Conservation (phyloP, 768 basidiomycete genomes). For the Glaciozyma martinii region DNA sequence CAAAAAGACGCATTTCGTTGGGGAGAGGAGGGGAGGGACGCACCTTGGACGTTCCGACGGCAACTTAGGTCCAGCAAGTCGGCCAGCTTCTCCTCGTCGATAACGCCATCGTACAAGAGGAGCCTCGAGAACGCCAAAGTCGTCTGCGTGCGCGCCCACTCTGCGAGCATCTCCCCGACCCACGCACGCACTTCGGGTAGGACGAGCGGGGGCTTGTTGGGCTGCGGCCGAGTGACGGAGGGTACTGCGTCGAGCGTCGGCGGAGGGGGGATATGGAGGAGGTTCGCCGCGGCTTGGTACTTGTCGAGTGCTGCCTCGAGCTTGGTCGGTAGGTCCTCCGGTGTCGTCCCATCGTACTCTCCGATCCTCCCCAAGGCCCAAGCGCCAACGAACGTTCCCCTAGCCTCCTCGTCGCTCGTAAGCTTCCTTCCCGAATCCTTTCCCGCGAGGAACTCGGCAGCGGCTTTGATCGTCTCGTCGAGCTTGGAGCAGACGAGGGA, state of each 20-base stretch:
- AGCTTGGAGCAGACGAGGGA: neutral
- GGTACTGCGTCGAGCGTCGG: slow-evolving; percentile 14
- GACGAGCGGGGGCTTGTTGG: neutral
- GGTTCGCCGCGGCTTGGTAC: slow-evolving; percentile 6
- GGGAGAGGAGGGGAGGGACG: neutral
- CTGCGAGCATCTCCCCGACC: slow-evolving; percentile 25
- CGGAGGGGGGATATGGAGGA: slow-evolving; percentile 17
- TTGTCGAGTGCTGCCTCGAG: neutral
- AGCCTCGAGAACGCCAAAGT: slow-evolving; percentile 23
- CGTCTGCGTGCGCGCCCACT: slow-evolving; percentile 25
- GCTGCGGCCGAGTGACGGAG: slow-evolving; percentile 21
- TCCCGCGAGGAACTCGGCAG: neutral
- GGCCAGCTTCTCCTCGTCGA: slow-evolving; percentile 17
- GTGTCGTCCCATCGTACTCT: slow-evolving; percentile 17
- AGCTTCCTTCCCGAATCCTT: slow-evolving; percentile 1
- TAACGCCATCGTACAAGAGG: slow-evolving; percentile 5
- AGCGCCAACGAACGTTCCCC: slow-evolving; percentile 10
- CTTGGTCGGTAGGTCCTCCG: neutral
- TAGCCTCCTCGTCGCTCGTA: slow-evolving; percentile 9
- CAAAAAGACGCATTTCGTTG: neutral
- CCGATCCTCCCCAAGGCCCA: slow-evolving; percentile 22
- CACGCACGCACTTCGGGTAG: slow-evolving; percentile 8
- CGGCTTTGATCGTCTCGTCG: neutral
- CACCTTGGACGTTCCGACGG: slow-evolving; percentile 28
- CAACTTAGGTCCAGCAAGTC: slow-evolving; percentile 23